Conservation (phyloP, 2,329 filamentous ascomycete genomes). For the Lecanicillium sp. region DNA sequence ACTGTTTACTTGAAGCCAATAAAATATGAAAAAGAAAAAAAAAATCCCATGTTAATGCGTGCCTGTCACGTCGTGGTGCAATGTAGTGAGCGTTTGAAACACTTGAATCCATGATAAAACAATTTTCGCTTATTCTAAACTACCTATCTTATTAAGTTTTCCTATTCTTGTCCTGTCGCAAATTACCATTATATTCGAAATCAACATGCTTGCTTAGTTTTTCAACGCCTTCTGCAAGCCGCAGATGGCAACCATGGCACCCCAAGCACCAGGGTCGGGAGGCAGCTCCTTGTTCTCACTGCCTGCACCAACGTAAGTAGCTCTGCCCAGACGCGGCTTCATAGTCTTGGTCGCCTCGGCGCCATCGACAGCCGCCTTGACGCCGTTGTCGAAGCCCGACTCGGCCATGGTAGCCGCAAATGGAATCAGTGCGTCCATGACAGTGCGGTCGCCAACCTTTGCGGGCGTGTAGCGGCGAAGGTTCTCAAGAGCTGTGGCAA, state of each 20-base stretch:
- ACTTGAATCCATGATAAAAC: too few relatives aligned
- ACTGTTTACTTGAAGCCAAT: too few relatives aligned
- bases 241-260: constrained; percentile 49
- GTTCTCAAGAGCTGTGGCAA: constrained; percentile 34
- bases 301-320: constrained; percentile 57
- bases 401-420: constrained; percentile 39
- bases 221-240: constrained; percentile 23
- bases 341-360: constrained; percentile 56
- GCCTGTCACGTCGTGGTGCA: too few relatives aligned
- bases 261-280: constrained; percentile 64
- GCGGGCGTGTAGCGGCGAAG: constrained; percentile 46
- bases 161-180: background rate
- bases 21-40: too few relatives aligned
- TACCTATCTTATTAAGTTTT: too few relatives aligned
- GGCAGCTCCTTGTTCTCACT: constrained; percentile 43
- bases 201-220: background rate
- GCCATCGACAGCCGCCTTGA: constrained; percentile 49
- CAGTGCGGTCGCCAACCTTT: constrained; percentile 45
- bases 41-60: too few relatives aligned
- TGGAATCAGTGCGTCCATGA: constrained; percentile 49
- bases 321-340: constrained; percentile 56
- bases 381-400: constrained; percentile 45
- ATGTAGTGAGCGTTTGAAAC: too few relatives aligned
- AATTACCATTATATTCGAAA: background rate
- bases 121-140: background rate